Base-by-base conservation (phyloP, 768 basidiomycete species). In the Pisolithus sp. region DNA sequence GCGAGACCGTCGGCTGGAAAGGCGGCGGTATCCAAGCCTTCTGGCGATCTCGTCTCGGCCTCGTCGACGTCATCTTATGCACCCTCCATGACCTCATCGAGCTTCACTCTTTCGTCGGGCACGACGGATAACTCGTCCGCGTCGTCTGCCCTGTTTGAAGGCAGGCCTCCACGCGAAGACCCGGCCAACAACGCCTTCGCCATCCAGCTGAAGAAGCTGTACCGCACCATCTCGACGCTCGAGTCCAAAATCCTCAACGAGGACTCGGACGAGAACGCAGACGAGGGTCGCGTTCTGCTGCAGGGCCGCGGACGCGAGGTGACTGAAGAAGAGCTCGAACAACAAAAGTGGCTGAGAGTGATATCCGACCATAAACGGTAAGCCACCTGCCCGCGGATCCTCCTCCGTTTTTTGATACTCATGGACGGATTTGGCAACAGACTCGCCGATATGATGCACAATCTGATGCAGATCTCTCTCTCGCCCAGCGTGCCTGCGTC, bases 401-500 rank as follows among this genome's bases (percentile, higher is more conserved):
- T 4, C 55, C 26, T n/a, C 37, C 13, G 7, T 55, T n/a, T 42
- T 48, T 8, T 7, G 17, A 15, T 44, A 51, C 13, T 34, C 3
- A 30, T 51, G 51, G 36, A 30, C 50, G 50, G 40, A 46, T 12
- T 45, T 52, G 53, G 58, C 40, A 40, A 37, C 59, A 97, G 94
- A 53, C 79, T 97, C 5, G 92, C 89, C 0, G 94, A 98, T 58
- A 79, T 82, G 53, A 91, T 95, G 59, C 92, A 93, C 68, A 85
- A 89, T 53, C 80, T 99, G 24, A 79, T 99, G 49, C 78, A 83
- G 37, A 81, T 95, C 1, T 89, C 93, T 0, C 79, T 91, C 37
- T 85, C 93, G 2, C 91, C 93, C 1, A 81, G 81, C 9, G 85
- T 95, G 0, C 95, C 96, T 0, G 83, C 89, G 0, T 93, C 93